Base-by-base conservation (phyloP, 2,329 filamentous ascomycete genomes). In the Teratosphaeria epicoccoides region DNA sequence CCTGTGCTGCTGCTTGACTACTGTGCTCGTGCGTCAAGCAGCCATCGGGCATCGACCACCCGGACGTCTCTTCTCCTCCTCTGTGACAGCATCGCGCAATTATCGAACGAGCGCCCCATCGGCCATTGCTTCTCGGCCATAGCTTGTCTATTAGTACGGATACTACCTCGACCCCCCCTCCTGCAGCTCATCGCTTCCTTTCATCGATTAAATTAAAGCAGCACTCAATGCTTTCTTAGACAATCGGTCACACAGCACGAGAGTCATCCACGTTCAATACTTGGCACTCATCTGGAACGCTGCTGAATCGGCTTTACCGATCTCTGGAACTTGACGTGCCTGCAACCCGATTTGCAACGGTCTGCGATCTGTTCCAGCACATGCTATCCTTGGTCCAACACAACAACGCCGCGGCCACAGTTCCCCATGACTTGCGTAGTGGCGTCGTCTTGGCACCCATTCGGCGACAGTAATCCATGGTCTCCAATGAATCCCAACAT, bases 391-490 rank as follows among this genome's bases (percentile, higher is more conserved):
- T 20, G 33, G 20, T 40, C 33, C 7, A 40, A 5, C 17, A 40
- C 33, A 40, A 40, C 33, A 9, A 40, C 33, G 44, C 44, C 44
- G 12, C 44, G 20, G n/a, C 44, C 25, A 28, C 14, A 28, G 14
- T 24, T 20, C 23, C 44, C 58, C 53, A 65, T 65, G 63, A 64
- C 63, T 57, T 65, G 63, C 57, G 62, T 64, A 53, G 52, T 63
- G 45, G 59, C 59, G 43, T 57, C 60, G 52, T 51, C 60, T 47
- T 65, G 60, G 58, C 58, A 62, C 52, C 57, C 59, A 22, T 62
- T 63, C 58, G 58, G 55, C 54, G 55, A 60, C 52, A 51, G 55
- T 52, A 48, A 55, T 52, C 57, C 59, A 61, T 65, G 63, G 62
- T 62, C 60, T 52, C 54, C 62, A 51, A 65, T 64, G 63, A 61